Evolutionary conservation across 371 early-diverging fungal species (phyloP).

Genomic region (Mortierella sp.): DNA sequence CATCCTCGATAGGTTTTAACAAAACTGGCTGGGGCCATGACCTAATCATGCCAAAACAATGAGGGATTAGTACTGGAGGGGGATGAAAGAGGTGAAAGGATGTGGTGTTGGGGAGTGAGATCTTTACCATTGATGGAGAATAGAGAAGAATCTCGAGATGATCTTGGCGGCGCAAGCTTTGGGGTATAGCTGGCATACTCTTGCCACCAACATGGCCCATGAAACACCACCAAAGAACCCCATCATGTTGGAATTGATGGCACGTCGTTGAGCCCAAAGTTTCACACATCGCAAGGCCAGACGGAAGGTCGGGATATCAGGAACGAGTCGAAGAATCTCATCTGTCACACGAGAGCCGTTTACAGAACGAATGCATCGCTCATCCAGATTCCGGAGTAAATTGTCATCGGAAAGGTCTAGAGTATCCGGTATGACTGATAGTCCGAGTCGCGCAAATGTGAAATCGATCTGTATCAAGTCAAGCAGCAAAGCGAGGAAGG

Average conservation of each 20-base stretch:
- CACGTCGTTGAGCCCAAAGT: slow-evolving; percentile 98
- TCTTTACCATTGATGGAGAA: slow-evolving; percentile 87
- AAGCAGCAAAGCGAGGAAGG: no score
- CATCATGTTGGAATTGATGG: slow-evolving; percentile 96
- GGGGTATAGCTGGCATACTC: slow-evolving; percentile 98
- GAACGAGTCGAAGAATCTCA: slow-evolving; percentile 96
- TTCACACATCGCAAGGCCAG: slow-evolving; percentile 96
- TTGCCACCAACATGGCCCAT: slow-evolving; percentile 99
- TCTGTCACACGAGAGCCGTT: slow-evolving; percentile 99
- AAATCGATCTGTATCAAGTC: slow-evolving; percentile 94
- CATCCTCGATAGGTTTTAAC: slow-evolving; percentile 93
- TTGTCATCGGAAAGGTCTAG: slow-evolving; percentile 91
- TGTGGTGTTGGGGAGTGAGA: no score
- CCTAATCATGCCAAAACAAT: slow-evolving; percentile 27
- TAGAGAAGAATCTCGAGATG: slow-evolving; percentile 92
- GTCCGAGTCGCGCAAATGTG: slow-evolving; percentile 89
- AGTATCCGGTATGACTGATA: slow-evolving; percentile 85
- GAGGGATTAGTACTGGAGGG: not conserved
- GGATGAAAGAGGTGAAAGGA: not conserved
- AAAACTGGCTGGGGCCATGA: slow-evolving; percentile 98
- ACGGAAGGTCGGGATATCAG: slow-evolving; percentile 91
- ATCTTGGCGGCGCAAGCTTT: slow-evolving; percentile 91
- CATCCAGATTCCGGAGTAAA: slow-evolving; percentile 93
- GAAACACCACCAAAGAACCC: slow-evolving; percentile 99
- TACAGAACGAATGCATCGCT: slow-evolving; percentile 92